These are phyloP conservation scores for Cladophialophora bantiana DNA, from an alignment of 2,329 filamentous ascomycete species.

Conservation along the genomic window DNA sequence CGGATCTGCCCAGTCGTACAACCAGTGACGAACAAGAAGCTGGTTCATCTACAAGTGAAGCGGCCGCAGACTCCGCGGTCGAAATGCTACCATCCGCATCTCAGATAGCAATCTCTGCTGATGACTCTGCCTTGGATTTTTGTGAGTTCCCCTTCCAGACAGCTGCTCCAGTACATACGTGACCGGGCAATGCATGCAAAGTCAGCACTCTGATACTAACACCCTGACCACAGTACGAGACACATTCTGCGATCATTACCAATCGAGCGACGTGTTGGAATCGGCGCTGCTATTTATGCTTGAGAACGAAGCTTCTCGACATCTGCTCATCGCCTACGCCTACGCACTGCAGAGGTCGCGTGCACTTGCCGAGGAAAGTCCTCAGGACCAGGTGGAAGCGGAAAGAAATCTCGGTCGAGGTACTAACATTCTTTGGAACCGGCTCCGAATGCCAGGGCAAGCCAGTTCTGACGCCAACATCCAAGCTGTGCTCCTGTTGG, in stretches of 20 bases:
- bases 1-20: slow-evolving; percentile 12
- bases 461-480: slow-evolving; percentile 38
- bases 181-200: background rate
- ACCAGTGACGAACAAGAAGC: slow-evolving; percentile 27
- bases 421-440: slow-evolving; percentile 38
- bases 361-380: slow-evolving; percentile 22
- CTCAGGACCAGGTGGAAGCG: slow-evolving; percentile 34
- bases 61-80: slow-evolving; percentile 3
- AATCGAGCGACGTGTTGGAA: slow-evolving; percentile 19
- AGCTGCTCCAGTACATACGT: background rate
- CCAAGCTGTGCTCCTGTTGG: slow-evolving; percentile 38
- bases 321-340: slow-evolving; percentile 33
- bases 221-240: slow-evolving; percentile 6
- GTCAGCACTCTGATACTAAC: slow-evolving; percentile 2
- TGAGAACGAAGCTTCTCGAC: slow-evolving; percentile 32
- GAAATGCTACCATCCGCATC: slow-evolving; percentile 13
- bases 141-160: slow-evolving; percentile 25
- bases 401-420: slow-evolving; percentile 33
- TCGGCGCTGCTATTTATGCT: slow-evolving; percentile 29
- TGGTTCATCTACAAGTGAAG: slow-evolving; percentile 17
- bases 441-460: slow-evolving; percentile 28
- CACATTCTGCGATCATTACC: slow-evolving; percentile 29
- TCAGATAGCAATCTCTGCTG: slow-evolving; percentile 4
- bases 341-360: slow-evolving; percentile 27
- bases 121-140: slow-evolving; percentile 29